Evolutionary conservation across 164 flowering plant species (phyloP).

Genomic region (Vitis amurensis): DNA sequence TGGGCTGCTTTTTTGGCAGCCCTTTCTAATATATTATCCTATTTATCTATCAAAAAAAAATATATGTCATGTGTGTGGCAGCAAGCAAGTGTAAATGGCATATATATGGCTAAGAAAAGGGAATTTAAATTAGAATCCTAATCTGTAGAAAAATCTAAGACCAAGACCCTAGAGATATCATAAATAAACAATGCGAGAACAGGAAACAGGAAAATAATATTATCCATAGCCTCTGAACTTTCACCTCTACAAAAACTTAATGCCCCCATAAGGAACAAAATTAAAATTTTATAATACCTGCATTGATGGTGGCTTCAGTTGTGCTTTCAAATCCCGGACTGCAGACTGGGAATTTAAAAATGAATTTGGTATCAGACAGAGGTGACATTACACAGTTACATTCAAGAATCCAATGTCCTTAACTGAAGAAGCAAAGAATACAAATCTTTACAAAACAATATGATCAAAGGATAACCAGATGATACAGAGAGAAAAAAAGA

Average conservation of each 20-base stretch:
- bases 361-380: conserved; percentile 2
- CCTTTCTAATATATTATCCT: too few relatives aligned
- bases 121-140: background rate
- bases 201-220: background rate
- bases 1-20: too few relatives aligned
- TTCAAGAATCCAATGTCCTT: background rate
- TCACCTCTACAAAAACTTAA: background rate
- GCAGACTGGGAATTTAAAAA: conserved; percentile 53
- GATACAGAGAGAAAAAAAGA: background rate
- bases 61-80: too few relatives aligned
- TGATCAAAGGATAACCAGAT: background rate
- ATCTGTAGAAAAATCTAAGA: background rate
- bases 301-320: conserved; percentile 68
- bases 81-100: too few relatives aligned
- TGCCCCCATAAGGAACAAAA: background rate
- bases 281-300: conserved; percentile 39
- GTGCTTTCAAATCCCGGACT: conserved; percentile 57
- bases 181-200: background rate
- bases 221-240: background rate
- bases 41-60: too few relatives aligned
- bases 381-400: background rate
- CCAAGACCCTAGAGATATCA: too few relatives aligned
- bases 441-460: background rate
- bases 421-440: background rate
- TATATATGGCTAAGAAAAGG: background rate